Evolutionary conservation across 1,139 yeast species (phyloP).

Genomic region (Yamadazyma aaseri): DNA sequence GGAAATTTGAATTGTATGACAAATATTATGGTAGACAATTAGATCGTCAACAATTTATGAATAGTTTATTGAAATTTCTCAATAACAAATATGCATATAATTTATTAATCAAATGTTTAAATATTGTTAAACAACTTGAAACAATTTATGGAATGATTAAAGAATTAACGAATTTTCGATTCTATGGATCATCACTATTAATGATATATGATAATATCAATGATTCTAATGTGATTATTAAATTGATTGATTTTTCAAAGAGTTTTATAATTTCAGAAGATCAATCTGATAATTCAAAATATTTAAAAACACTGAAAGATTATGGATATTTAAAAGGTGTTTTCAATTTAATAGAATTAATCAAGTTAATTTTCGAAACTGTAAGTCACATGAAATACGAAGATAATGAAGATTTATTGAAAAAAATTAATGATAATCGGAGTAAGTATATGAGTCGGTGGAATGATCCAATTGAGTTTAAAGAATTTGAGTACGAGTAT

Average conservation of each 20-base stretch:
- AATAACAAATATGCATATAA: slow-evolving; percentile 60
- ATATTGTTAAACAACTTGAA: slow-evolving; percentile 56
- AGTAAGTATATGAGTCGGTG: slow-evolving; percentile 11
- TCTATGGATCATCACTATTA: slow-evolving; percentile 87
- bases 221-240: slow-evolving; percentile 46
- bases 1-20: slow-evolving; percentile 63
- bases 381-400: slow-evolving; percentile 32
- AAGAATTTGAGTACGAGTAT: slow-evolving; percentile 7
- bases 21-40: slow-evolving; percentile 89
- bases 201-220: slow-evolving; percentile 78
- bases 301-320: slow-evolving; percentile 39
- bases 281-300: slow-evolving; percentile 10
- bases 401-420: slow-evolving; percentile 18
- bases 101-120: slow-evolving; percentile 67
- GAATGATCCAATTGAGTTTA: slow-evolving; percentile 6
- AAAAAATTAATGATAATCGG: slow-evolving; percentile 25
- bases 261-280: slow-evolving; percentile 55
- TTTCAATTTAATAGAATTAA: slow-evolving; percentile 61
- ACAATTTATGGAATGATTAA: slow-evolving; percentile 56
- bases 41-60: slow-evolving; percentile 75
- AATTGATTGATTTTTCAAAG: slow-evolving; percentile 94
- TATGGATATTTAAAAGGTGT: slow-evolving; percentile 85
- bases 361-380: slow-evolving; percentile 48
- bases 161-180: slow-evolving; percentile 71
- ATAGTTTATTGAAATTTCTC: slow-evolving; percentile 70